Conservation (phyloP, 345 rosid genomes). For the Murraya koenigii region DNA sequence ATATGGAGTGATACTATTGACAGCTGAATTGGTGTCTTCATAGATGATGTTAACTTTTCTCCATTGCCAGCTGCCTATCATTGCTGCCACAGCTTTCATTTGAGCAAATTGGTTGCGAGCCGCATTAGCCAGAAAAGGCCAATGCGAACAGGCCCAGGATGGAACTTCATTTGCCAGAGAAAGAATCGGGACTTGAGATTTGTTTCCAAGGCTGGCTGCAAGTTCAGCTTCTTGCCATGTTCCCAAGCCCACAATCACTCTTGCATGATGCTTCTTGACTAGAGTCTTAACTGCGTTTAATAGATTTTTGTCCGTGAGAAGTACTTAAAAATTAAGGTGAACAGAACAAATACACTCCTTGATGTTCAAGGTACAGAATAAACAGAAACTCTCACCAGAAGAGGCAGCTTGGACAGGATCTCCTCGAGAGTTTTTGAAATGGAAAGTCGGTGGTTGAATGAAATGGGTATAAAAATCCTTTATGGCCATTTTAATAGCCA, state of each 20-base stretch:
- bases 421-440: too few species aligned
- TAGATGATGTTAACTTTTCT: conserved; percentile 27
- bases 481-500: too few species aligned
- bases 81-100: conserved; percentile 24
- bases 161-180: conserved; percentile 26
- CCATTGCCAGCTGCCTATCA: conserved; percentile 29
- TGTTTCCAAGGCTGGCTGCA: conserved; percentile 24
- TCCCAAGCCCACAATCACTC: conserved; percentile 22
- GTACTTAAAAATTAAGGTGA: too few species aligned
- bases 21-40: conserved; percentile 21
- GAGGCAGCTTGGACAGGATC: too few species aligned
- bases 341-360: too few species aligned
- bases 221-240: conserved; percentile 22
- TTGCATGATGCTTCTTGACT: conserved; percentile 14
- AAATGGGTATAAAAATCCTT: too few species aligned
- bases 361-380: too few species aligned
- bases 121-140: conserved; percentile 31
- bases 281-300: conserved; percentile 21
- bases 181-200: conserved; percentile 17
- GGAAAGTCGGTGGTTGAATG: too few species aligned
- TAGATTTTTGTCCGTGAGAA: too few species aligned
- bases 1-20: conserved; percentile 1
- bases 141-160: conserved; percentile 3
- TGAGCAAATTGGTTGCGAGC: conserved; percentile 20
- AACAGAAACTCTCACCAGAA: too few species aligned